Percentiles rank a stretch among this genome's conserved stretches.
Evolutionary conservation across 2,329 filamentous ascomycete species (phyloP).

Genomic region (Dactylellina leptospora): DNA sequence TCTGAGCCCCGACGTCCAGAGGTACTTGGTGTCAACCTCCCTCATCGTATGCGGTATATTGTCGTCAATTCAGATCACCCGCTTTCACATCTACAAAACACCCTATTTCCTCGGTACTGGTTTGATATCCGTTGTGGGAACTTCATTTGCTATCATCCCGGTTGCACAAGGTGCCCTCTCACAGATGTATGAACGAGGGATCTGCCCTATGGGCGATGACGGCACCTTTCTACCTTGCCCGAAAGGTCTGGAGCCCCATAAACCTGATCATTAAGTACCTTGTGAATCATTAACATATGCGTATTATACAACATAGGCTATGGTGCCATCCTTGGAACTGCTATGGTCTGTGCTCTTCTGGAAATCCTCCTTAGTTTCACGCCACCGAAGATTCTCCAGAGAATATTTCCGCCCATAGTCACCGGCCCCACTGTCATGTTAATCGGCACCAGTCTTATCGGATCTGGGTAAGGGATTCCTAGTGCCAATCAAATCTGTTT

Average conservation of each 20-base stretch:
- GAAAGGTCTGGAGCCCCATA: slow-evolving; percentile 16
- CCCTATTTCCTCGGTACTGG: slow-evolving; percentile 73
- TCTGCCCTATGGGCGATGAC: slow-evolving; percentile 64
- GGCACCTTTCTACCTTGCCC: slow-evolving; percentile 37
- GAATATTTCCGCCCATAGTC: slow-evolving; percentile 73
- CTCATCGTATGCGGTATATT: slow-evolving; percentile 74
- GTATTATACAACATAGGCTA: slow-evolving; percentile 66
- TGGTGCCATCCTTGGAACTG: slow-evolving; percentile 68
- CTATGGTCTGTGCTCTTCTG: slow-evolving; percentile 70
- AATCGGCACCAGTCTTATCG: slow-evolving; percentile 72
- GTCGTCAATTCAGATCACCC: slow-evolving; percentile 72
- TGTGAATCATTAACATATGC: background rate
- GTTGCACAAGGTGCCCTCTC: slow-evolving; percentile 75
- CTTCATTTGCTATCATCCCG: slow-evolving; percentile 75
- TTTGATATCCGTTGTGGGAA: slow-evolving; percentile 79
- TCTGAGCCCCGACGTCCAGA: slow-evolving; percentile 65
- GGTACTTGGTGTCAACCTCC: slow-evolving; percentile 74
- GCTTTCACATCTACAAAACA: slow-evolving; percentile 70
- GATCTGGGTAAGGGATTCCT: slow-evolving; percentile 60
- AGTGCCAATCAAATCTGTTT: background rate
- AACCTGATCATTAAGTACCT: background rate
- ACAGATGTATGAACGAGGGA: slow-evolving; percentile 76
- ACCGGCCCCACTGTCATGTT: slow-evolving; percentile 74
- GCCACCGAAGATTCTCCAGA: slow-evolving; percentile 68
- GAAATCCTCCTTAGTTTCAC: slow-evolving; percentile 74